Conservation (phyloP, 345 rosid genomes). For the Carallia pectinifolia region DNA sequence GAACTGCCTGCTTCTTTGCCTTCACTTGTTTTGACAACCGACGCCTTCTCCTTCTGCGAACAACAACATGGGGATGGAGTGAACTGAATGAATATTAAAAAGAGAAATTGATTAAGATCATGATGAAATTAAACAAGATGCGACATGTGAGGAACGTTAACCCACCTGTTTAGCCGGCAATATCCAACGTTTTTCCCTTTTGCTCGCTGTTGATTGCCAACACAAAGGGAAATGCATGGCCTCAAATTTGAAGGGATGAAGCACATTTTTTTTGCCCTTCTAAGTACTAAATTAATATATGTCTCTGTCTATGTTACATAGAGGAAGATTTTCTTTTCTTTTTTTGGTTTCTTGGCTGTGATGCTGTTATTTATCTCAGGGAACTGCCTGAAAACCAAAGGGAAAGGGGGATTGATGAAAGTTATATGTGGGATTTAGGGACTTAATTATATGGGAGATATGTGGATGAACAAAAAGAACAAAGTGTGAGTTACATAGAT, state of each 20-base stretch:
- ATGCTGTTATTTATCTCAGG: too few species aligned
- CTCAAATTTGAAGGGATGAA: slow-evolving; percentile 23
- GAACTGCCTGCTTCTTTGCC: slow-evolving; percentile 15
- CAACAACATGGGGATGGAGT: neutral
- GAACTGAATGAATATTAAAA: neutral
- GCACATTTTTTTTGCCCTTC: slow-evolving; percentile 20
- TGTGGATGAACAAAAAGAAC: slow-evolving; percentile 7
- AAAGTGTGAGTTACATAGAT: slow-evolving; percentile 28
- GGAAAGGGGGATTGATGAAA: neutral
- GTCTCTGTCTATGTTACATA: neutral
- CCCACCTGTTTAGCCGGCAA: slow-evolving; percentile 34
- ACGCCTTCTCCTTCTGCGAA: slow-evolving; percentile 36
- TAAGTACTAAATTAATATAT: neutral
- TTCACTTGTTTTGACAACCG: slow-evolving; percentile 16
- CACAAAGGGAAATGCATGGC: slow-evolving; percentile 4
- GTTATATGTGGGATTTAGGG: neutral
- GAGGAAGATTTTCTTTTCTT: neutral
- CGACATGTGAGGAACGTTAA: neutral
- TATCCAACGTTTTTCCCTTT: slow-evolving; percentile 20
- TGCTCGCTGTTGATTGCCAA: slow-evolving; percentile 12
- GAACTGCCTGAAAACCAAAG: neutral
- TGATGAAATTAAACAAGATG: neutral
- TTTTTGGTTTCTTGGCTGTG: neutral
- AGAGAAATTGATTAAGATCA: neutral
- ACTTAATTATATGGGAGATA: neutral